Conservation (phyloP, 768 basidiomycete species). For the Naganishia vishniacii region DNA sequence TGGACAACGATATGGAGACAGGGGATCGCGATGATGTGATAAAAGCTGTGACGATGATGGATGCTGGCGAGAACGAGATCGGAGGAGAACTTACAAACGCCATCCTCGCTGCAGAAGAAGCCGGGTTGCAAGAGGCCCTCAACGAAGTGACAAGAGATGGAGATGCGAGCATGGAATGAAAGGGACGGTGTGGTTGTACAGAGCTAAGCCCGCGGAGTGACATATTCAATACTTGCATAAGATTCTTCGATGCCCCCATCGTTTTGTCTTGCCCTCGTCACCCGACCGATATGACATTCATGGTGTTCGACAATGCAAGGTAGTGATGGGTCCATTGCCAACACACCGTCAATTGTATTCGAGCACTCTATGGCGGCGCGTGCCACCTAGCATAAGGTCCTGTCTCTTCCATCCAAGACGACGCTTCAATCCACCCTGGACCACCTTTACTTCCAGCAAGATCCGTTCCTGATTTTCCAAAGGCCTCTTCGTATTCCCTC, state of each 20-base stretch:
- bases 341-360: neutral
- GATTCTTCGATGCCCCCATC: too few species aligned
- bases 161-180: neutral
- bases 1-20: neutral
- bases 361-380: neutral
- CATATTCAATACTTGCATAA: too few species aligned
- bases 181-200: neutral
- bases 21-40: neutral
- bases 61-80: neutral
- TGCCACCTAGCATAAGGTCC: constrained; percentile 12
- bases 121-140: neutral
- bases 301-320: too few species aligned
- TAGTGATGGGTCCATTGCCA: too few species aligned
- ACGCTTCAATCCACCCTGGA: neutral
- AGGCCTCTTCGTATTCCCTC: neutral
- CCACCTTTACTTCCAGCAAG: neutral
- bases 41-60: neutral
- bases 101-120: neutral
- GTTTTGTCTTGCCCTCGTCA: too few species aligned
- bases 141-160: neutral
- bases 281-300: too few species aligned
- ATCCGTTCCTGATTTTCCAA: neutral
- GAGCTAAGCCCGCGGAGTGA: too few species aligned
- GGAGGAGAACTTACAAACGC: neutral
- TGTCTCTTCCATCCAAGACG: constrained; percentile 11